Conservation (phyloP, 148 eudicot genomes). For the Silene latifolia region DNA sequence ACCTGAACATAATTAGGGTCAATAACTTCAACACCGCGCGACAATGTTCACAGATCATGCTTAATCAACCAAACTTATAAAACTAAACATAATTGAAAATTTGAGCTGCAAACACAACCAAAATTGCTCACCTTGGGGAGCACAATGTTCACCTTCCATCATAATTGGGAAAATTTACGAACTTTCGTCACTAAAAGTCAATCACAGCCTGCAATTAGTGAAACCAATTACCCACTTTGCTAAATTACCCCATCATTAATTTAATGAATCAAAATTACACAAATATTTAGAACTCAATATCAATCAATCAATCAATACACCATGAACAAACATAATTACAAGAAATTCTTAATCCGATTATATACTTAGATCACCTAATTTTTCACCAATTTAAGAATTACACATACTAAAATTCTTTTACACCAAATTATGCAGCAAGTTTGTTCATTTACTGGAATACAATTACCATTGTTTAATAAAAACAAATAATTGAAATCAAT, state of each 20-base stretch:
- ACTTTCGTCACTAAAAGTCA: background rate
- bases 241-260: background rate
- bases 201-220: conserved; percentile 12
- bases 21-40: background rate
- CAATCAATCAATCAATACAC: background rate
- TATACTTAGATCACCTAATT: background rate
- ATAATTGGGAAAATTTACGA: conserved; percentile 5
- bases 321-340: background rate
- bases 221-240: conserved; percentile 7
- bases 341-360: background rate
- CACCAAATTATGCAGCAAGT: background rate
- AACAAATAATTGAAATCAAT: background rate
- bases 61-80: background rate
- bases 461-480: background rate
- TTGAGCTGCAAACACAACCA: background rate
- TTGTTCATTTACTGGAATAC: background rate
- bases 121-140: conserved; percentile 11
- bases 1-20: background rate
- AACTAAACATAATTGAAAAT: background rate
- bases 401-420: background rate
- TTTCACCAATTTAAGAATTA: conserved; percentile 6
- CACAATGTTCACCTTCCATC: conserved; percentile 12
- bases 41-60: background rate
- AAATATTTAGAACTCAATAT: background rate
- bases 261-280: conserved; percentile 2